Evolutionary conservation across 345 rosid species (phyloP).

Genomic region (Eutrema japonicum): DNA sequence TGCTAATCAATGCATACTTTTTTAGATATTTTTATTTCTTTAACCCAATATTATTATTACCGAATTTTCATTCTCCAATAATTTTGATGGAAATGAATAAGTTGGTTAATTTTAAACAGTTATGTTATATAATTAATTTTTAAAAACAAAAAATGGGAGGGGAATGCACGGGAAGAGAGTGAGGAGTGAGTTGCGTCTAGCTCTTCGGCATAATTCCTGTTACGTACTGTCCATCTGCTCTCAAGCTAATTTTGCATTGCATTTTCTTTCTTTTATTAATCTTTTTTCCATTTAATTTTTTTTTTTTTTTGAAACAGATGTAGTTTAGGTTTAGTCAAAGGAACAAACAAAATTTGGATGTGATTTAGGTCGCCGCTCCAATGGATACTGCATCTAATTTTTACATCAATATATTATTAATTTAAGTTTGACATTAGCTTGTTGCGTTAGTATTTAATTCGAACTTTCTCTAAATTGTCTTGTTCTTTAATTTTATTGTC

Average conservation of each 20-base stretch:
- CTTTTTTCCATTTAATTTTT: neutral
- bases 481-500: neutral
- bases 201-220: slow-evolving; percentile 22
- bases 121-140: neutral
- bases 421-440: neutral
- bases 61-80: neutral
- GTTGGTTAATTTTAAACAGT: neutral
- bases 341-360: neutral
- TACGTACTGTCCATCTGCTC: slow-evolving; percentile 27
- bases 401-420: neutral
- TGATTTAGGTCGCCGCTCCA: slow-evolving; percentile 33
- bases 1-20: neutral
- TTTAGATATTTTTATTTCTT: neutral
- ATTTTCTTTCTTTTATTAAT: neutral
- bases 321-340: slow-evolving; percentile 33
- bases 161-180: slow-evolving; percentile 45
- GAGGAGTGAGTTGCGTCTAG: slow-evolving; percentile 40
- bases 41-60: neutral
- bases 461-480: neutral
- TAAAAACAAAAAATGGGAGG: neutral
- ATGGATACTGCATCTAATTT: neutral
- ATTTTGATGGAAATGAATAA: neutral
- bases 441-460: neutral
- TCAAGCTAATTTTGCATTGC: slow-evolving; percentile 36
- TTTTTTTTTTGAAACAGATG: slow-evolving; percentile 1